Evolutionary conservation across 331 rosid species (phyloP), one percentile per base, ranked within the genome.

Genomic region (Saraca asoca): DNA sequence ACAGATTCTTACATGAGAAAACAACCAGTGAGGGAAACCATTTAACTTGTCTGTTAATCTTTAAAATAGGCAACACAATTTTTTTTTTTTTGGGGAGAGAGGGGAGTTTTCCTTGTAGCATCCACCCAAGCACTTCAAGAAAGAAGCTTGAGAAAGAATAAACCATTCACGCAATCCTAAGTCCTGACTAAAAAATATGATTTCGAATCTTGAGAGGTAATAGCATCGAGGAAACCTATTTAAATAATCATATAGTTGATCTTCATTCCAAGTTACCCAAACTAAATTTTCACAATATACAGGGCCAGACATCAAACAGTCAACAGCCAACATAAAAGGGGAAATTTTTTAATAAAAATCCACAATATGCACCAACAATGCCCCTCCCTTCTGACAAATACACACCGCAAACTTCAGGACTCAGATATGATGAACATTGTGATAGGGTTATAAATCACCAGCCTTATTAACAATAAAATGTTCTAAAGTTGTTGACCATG

Each of bases 401-500:
- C 14, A 58, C 51, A 57, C 62, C 33, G 5, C 16, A 57, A 35
- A 39, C 52, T 68, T 45, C 49, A 38, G 37, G 58, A 58, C 19
- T 50, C 35, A 10, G 43, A 56, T 10, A 45, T 42, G 33, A 39
- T 35, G 14, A 80, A 33, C 62, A 45, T 9, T 9, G 13, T 20
- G 44, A 16, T 17, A 18, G 34, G 17, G 20, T 2, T 55, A 46
- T 29, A 51, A 74, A 59, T 4, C 9, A 39, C 11, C 43, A 49
- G 18, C 41, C 18, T 15, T 35, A 18, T 9, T 15, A 19, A 35
- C 38, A 31, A 51, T 8, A n/a, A 51, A 68, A 41, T 59, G 43
- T 72, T 48, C 39, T 51, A 15, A 66, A 29, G 31, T 24, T 61
- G 53, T 5, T 42, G 42, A 72, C 61, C 66, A 50, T 5, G 54